Conservation (phyloP, 1,284 basidiomycete genomes). For the Peniophora sp. region DNA sequence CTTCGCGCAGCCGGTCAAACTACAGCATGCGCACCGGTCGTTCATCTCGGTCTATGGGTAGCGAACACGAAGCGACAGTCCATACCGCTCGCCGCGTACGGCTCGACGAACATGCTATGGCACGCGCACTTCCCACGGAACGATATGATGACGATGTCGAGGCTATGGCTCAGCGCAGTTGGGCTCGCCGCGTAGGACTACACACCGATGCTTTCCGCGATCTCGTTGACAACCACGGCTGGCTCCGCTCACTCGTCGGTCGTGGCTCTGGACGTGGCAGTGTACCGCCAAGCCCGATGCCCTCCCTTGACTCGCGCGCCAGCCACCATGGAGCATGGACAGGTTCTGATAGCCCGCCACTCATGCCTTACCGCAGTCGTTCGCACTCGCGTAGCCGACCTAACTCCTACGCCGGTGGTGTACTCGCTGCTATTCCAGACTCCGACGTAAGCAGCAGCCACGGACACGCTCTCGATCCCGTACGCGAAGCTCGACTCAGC, state of each 20-base stretch:
- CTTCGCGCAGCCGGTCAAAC: constrained; percentile 20
- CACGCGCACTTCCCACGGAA: background rate
- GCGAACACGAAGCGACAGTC: constrained; percentile 38
- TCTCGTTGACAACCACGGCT: constrained; percentile 25
- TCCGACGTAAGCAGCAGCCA: background rate
- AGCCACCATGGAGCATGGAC: too few species aligned
- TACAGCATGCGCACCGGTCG: constrained; percentile 17
- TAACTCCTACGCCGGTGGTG: constrained; percentile 7
- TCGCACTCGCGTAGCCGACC: constrained; percentile 27
- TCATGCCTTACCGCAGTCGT: constrained; percentile 15
- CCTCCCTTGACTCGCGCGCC: constrained; percentile 10
- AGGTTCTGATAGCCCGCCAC: too few species aligned
- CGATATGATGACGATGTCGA: constrained; percentile 6
- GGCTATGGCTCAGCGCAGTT: constrained; percentile 23
- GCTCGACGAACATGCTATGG: background rate
- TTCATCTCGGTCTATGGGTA: constrained; percentile 16
- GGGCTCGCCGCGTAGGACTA: too few species aligned
- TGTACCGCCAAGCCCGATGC: constrained; percentile 7
- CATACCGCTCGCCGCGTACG: constrained; percentile 54
- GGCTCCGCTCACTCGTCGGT: constrained; percentile 33
- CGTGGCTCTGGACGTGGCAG: constrained; percentile 46
- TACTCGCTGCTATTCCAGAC: constrained; percentile 9
- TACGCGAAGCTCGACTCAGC: constrained; percentile 29
- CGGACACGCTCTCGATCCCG: constrained; percentile 24
- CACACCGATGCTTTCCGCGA: too few species aligned